These are phyloP conservation scores for Coemansia sp. DNA, from an alignment of 192 early-diverging fungal species.

Conservation along the genomic window DNA sequence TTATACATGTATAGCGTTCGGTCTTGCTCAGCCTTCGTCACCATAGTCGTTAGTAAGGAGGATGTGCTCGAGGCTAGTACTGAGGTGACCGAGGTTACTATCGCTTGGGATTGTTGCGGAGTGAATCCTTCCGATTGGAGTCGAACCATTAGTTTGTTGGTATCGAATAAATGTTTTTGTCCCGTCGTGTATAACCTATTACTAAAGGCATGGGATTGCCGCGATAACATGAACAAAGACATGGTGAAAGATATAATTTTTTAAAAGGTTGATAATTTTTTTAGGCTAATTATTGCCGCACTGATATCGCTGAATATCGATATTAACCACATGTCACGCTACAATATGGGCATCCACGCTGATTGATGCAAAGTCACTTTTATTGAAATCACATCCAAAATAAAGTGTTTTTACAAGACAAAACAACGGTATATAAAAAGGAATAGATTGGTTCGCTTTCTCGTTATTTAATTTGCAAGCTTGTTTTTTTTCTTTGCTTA, in stretches of 20 bases:
- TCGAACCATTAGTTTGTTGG: conserved; percentile 72
- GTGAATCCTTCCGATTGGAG: conserved; percentile 75
- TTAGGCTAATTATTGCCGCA: too few species aligned
- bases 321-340: neutral
- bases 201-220: neutral
- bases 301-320: neutral
- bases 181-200: conserved; percentile 1
- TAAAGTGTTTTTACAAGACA: neutral
- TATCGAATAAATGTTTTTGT: conserved; percentile 72
- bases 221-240: neutral
- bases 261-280: neutral
- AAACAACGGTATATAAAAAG: neutral
- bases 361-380: neutral
- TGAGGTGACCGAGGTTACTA: conserved; percentile 72
- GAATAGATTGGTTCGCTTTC: neutral
- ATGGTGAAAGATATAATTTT: neutral
- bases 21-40: conserved; percentile 82
- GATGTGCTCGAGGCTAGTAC: conserved; percentile 65
- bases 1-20: conserved; percentile 84
- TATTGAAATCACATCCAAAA: neutral
- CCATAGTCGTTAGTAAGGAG: conserved; percentile 58
- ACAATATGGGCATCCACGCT: neutral
- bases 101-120: conserved; percentile 70
- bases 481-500: neutral
- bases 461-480: neutral